Evolutionary conservation across 1,284 basidiomycete species (phyloP).

Genomic region (Apiotrichum gracile): DNA sequence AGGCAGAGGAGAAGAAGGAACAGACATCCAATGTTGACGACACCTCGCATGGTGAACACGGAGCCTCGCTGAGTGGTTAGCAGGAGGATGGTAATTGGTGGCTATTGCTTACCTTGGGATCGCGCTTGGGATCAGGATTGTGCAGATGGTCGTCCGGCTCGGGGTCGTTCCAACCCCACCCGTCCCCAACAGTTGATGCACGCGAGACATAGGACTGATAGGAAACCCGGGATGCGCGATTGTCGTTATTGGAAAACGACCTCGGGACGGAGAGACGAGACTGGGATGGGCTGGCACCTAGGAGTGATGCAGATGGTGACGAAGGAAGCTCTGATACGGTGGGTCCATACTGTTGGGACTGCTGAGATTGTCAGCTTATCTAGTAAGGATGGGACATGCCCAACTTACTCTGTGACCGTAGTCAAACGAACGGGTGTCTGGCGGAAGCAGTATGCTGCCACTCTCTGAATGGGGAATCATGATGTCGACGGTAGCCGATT

Average conservation of each 20-base stretch:
- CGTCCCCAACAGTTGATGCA: slow-evolving; percentile 6
- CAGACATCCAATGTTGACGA: slow-evolving; percentile 71
- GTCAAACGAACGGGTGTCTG: background rate
- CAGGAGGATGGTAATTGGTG: background rate
- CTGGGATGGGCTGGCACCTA: slow-evolving; percentile 12
- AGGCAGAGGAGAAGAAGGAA: slow-evolving; percentile 58
- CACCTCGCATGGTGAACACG: slow-evolving; percentile 64
- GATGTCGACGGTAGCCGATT: background rate
- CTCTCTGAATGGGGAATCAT: background rate
- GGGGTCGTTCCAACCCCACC: slow-evolving; percentile 25
- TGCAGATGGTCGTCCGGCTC: slow-evolving; percentile 49
- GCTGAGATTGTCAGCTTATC: background rate
- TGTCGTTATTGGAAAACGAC: background rate
- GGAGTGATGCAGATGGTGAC: slow-evolving; percentile 22
- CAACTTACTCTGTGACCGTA: background rate
- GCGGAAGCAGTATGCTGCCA: background rate
- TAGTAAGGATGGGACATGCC: background rate
- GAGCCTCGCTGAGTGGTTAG: slow-evolving; percentile 48
- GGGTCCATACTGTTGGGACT: slow-evolving; percentile 31
- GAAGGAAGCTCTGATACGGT: slow-evolving; percentile 25
- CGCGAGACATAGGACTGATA: slow-evolving; percentile 1
- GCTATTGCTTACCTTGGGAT: slow-evolving; percentile 50
- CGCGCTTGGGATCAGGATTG: slow-evolving; percentile 57
- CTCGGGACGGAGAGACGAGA: slow-evolving; percentile 8
- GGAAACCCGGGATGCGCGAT: background rate